Conservation (phyloP, 192 early-diverging fungal species). For the Allomyces javanicus region DNA sequence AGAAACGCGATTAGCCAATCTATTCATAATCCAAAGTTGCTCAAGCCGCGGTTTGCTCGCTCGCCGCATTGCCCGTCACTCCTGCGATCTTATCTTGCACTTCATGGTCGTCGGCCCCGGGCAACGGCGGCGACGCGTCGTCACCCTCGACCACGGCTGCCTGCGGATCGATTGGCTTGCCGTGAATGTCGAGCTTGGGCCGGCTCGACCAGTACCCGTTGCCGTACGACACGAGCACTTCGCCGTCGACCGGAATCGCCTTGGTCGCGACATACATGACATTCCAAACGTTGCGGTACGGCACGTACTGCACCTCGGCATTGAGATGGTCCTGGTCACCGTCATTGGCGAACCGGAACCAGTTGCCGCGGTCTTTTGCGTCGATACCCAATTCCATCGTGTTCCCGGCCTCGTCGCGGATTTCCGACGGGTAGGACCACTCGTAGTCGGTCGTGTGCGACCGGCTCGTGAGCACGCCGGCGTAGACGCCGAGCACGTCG, state of each 20-base stretch:
- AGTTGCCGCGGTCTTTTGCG: neutral
- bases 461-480: neutral
- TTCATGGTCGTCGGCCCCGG: too few species aligned
- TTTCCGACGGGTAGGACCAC: neutral
- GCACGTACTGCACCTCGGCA: neutral
- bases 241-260: neutral
- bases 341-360: neutral
- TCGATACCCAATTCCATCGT: neutral
- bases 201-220: neutral
- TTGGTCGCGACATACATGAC: neutral
- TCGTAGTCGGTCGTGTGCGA: neutral
- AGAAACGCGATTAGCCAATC: too few species aligned
- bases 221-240: neutral
- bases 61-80: too few species aligned
- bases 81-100: too few species aligned
- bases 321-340: neutral
- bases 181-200: neutral
- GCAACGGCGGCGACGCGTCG: too few species aligned
- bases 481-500: neutral
- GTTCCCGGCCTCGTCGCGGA: neutral
- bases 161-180: neutral
- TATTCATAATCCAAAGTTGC: too few species aligned
- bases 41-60: too few species aligned
- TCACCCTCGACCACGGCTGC: neutral
- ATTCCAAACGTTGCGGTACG: neutral